A percentile compares a stretch with the other conserved stretches of the same genome.
These are phyloP conservation scores for Hymenotorrendiella dingleyae DNA, from an alignment of 2,329 filamentous ascomycete genomes.

Conservation along the genomic window DNA sequence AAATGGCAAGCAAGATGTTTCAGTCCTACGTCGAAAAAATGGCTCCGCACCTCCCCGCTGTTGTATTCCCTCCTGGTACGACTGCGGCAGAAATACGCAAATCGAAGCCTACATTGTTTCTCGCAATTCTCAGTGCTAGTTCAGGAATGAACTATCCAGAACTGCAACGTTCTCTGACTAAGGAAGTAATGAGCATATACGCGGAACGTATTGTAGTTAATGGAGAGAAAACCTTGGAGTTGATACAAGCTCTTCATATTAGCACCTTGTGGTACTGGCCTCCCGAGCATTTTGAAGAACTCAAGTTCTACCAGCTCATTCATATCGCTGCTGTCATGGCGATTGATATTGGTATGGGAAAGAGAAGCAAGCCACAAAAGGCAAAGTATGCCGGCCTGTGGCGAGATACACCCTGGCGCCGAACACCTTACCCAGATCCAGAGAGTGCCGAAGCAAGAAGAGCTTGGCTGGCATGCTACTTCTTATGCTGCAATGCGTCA, in stretches of 20 bases:
- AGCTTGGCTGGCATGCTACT: conserved; percentile 32
- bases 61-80: conserved; percentile 51
- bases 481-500: conserved; percentile 35
- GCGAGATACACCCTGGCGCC: conserved; percentile 38
- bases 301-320: conserved; percentile 47
- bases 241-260: conserved; percentile 44
- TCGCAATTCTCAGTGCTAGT: conserved; percentile 60
- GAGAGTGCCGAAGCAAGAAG: conserved; percentile 31
- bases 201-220: conserved; percentile 42
- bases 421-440: conserved; percentile 30
- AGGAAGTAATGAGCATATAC: conserved; percentile 42
- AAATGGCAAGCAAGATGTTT: conserved; percentile 50
- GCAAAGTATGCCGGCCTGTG: conserved; percentile 36
- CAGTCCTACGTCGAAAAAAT: conserved; percentile 54
- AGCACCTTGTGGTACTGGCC: conserved; percentile 45
- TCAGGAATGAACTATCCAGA: conserved; percentile 47
- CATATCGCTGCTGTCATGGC: conserved; percentile 47
- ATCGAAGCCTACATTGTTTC: conserved; percentile 59
- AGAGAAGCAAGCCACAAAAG: conserved; percentile 26
- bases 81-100: conserved; percentile 51
- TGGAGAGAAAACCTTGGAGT: conserved; percentile 44
- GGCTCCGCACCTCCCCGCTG: conserved; percentile 54
- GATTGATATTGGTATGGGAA: conserved; percentile 32
- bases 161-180: conserved; percentile 39
- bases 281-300: conserved; percentile 39